Evolutionary conservation across 2,329 filamentous ascomycete species (phyloP), one percentile per base, ranked within the genome.

Genomic region (Scorias spongiosa): DNA sequence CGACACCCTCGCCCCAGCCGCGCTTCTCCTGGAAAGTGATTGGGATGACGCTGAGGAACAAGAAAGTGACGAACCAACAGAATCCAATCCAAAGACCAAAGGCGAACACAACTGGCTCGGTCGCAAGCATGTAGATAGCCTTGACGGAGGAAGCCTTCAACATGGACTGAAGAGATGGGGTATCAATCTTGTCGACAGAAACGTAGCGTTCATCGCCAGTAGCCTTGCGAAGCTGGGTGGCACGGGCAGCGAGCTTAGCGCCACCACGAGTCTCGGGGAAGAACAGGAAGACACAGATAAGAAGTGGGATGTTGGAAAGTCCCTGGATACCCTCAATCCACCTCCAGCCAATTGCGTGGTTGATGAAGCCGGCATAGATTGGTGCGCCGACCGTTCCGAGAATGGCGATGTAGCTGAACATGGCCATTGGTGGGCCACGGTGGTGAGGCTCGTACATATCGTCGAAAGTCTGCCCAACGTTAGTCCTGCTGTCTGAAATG

Each of bases 321-420:
- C 70, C 70, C 50, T 73, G 69, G 38, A 73, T 67, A 42, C 69
- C 70, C 54, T 73, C 63, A n/a, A 72, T 65, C 70, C 70, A 74
- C 44, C 70, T 60, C 70, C 70, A 73, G 43, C 69, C 69, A 17
- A 74, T 59, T 36, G 66, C 58, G 52, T 71, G 60, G 54, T 72
- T 68, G 53, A 74, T 71, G 60, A 72, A 72, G 38, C 70, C 68
- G 40, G 69, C 67, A 52, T 73, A 72, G 51, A 73, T 71, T 26
- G 70, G 70, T 2, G 70, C 70, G 5, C 62, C 67, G 20, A 73
- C 69, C 9, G 70, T 73, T 39, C 70, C 70, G 45, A 71, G 62
- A 44, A 71, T 71, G 48, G 68, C 67, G 37, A 71, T 60, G 57
- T 63, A 71, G 11, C 65, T 62, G 59, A 70, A 71, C 43, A 63